A percentile compares a stretch with the other conserved stretches of the same genome.
Conservation (phyloP, 305 asterid genomes). For the Petunia hybrid region DNA sequence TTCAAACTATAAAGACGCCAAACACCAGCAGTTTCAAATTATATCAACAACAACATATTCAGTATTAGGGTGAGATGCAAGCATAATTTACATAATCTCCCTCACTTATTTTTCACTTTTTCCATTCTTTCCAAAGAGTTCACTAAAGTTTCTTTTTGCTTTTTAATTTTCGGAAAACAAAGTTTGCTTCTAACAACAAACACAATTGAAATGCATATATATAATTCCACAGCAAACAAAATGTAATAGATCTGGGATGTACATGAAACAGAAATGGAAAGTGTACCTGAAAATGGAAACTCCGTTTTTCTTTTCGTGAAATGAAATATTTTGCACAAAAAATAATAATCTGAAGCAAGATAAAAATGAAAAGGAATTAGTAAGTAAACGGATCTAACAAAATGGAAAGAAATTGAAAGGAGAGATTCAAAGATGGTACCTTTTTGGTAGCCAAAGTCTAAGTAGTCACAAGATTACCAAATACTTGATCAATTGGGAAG, state of each 20-base stretch:
- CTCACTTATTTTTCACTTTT: no score
- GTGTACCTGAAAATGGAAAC: constrained; percentile 9
- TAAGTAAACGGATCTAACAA: not conserved
- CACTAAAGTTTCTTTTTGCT: no score
- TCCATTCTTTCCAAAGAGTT: no score
- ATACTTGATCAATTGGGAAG: not conserved
- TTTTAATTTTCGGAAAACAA: not conserved
- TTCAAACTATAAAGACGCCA: constrained; percentile 3
- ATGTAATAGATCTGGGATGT: not conserved
- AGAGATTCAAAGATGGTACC: constrained; percentile 7
- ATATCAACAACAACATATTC: no score
- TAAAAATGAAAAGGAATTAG: not conserved
- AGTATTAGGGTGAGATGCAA: no score
- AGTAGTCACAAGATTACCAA: not conserved
- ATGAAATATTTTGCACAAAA: not conserved
- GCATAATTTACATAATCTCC: no score
- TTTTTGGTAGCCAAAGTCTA: not conserved
- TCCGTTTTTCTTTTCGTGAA: not conserved
- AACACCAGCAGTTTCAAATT: constrained; percentile 9
- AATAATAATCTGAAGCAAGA: not conserved
- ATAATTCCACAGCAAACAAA: not conserved
- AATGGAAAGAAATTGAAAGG: not conserved
- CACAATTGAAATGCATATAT: not conserved
- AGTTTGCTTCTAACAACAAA: not conserved
- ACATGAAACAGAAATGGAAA: not conserved